Base-by-base conservation (phyloP, 2,329 filamentous ascomycete genomes). In the Knufia fluminis region DNA sequence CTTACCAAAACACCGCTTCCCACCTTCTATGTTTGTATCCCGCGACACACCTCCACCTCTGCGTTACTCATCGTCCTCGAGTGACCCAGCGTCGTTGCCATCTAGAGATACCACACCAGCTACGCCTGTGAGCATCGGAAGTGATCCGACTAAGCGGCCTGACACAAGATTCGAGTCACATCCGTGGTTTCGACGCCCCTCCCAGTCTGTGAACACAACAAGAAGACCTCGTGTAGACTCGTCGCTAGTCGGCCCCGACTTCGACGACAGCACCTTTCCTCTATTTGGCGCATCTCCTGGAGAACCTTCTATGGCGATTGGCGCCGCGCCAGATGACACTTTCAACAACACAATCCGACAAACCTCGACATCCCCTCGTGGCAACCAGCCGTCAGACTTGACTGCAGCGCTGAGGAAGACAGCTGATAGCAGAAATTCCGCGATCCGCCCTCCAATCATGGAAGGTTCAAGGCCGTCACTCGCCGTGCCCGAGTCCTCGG, bases 311-410 rank as follows among this genome's bases (percentile, higher is more conserved):
- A 79, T 79, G 76, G 72, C 72, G 53, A 70, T 70, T 55, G 64
- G 70, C 48, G 72, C 76, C 54, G 68, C 71, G 52, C 78, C 79
- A 40, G 78, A 82, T 63, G 75, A 82, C 62, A 38, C 28, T 19
- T 80, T 82, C 60, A 68, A 75, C 60, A 71, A 28, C 12, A 28
- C 26, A 12, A 28, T 73, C 62, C 74, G 72, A 59, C 72, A 73
- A 70, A 73, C 72, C 56, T 78, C 76, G 48, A 72, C 77, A 56
- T 79, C 77, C 26, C 78, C 79, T 45, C 76, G 76, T 39, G 68
- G 66, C 53, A 77, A 75, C 61, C 78, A 80, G 64, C 76, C 77
- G 10, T 82, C 79, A 31, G 81, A 80, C 59, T 68, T 82, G 57
- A 82, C 78, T 3, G 79, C 76, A 41, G 78, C 79, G 42, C 66